Evolutionary conservation across 257 asterid genomes (phyloP), one percentile per base, ranked within the genome.

Genomic region (Linaria vulgaris): DNA sequence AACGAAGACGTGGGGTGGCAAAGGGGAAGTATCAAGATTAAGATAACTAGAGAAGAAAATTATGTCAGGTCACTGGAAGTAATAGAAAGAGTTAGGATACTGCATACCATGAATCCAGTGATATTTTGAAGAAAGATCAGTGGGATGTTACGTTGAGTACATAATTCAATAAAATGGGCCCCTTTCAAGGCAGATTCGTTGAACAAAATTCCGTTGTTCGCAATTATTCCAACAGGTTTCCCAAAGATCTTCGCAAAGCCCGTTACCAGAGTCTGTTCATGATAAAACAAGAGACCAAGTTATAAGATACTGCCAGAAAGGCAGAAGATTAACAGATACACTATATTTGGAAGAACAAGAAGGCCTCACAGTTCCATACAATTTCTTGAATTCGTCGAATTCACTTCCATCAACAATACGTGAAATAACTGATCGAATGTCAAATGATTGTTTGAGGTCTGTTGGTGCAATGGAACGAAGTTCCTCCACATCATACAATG

Each of bases 331-430:
- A 27, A 34, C 41, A 1, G 41, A 34, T 34, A 34, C 5, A 34
- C 41, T 34, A 34, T 59, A 45, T 20, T 53, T 61, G 69, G 41
- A 61, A 47, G 58, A 62, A 60, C 25, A 44, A 56, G 60, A 74
- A 68, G 78, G 79, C 80, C 96, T 85, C 86, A 92, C 98, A 85
- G 91, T 84, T 83, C 99, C 97, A 74, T 94, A 94, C 77, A 94
- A 66, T 81, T 94, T 89, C 96, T 94, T 94, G 97, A 94, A 94
- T 67, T 94, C 99, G 71, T 94, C 97, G 72, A 94, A 94, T 76
- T 87, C 88, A 71, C 99, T 94, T 69, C 95, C 96, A 68, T 94
- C 99, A 56, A 85, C 95, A 59, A 90, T 81, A 61, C 90, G 96
- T 66, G 97, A 84, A 69, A 94, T 94, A 61, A 88, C 59, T 70